These are phyloP conservation scores for Quillaja saponaria DNA, from an alignment of 306 rosid species.

Conservation along the genomic window DNA sequence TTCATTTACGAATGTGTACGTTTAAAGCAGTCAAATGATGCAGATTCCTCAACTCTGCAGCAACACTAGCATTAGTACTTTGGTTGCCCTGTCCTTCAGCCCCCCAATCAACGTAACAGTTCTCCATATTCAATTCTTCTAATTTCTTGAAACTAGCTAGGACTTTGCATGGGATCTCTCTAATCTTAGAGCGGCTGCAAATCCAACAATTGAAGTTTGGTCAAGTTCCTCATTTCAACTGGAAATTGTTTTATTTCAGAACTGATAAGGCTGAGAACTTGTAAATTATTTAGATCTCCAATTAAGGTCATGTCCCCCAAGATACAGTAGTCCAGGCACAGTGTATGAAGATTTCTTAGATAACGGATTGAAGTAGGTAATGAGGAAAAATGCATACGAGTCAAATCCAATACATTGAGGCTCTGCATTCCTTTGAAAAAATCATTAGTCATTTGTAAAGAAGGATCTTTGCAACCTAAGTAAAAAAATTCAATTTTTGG, in stretches of 20 bases:
- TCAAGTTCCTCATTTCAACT: neutral
- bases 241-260: neutral
- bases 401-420: constrained; percentile 18
- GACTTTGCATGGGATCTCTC: constrained; percentile 28
- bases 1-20: constrained; percentile 21
- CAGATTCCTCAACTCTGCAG: neutral
- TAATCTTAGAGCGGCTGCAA: constrained; percentile 23
- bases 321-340: neutral
- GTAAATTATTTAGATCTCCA: neutral
- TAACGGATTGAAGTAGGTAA: neutral
- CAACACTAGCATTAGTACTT: constrained; percentile 24
- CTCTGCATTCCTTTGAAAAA: constrained; percentile 14
- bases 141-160: constrained; percentile 29
- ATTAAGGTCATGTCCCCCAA: neutral
- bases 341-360: neutral
- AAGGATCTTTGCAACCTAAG: neutral
- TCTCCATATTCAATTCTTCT: constrained; percentile 28
- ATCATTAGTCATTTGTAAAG: neutral
- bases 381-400: neutral
- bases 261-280: neutral
- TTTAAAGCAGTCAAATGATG: neutral
- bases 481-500: neutral
- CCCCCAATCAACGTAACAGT: constrained; percentile 26
- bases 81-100: neutral
- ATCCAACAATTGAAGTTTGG: constrained; percentile 16